Evolutionary conservation across 2,329 filamentous ascomycete genomes (phyloP).

Genomic region (Lasiodiplodia gonubiensis): DNA sequence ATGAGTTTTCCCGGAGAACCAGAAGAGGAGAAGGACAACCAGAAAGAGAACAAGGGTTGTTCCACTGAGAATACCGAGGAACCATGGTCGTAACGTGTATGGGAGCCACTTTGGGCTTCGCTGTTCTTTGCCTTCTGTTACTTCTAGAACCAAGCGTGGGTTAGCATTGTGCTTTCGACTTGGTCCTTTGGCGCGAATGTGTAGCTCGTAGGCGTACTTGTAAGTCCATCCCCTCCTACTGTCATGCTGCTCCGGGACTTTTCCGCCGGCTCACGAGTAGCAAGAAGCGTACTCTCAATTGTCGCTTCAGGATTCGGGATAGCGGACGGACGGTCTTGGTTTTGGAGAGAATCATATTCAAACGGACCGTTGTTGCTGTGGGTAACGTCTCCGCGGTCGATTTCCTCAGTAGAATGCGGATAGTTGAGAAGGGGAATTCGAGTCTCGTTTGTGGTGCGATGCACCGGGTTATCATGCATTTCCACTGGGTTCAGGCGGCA

Average conservation of each 20-base stretch:
- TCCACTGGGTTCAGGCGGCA: not conserved
- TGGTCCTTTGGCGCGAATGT: not conserved
- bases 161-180: not conserved
- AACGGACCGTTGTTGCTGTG: not conserved
- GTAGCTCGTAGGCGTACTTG: not conserved
- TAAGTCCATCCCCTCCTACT: not conserved
- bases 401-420: not conserved
- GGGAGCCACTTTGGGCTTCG: not conserved
- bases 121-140: not conserved
- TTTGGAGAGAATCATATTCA: not conserved
- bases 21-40: not conserved
- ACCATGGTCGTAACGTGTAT: not conserved
- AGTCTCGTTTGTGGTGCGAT: not conserved
- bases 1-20: not conserved
- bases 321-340: not conserved
- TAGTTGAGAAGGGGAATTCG: not conserved
- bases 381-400: not conserved
- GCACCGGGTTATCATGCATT: not conserved
- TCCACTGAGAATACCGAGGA: not conserved
- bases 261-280: not conserved
- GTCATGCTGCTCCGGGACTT: not conserved
- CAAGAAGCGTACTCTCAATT: not conserved
- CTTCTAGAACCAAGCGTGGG: not conserved
- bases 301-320: not conserved
- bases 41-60: not conserved